phyloP scores from a whole-genome alignment of 2,329 filamentous ascomycete species.

The Aureobasidium sp. region DNA sequence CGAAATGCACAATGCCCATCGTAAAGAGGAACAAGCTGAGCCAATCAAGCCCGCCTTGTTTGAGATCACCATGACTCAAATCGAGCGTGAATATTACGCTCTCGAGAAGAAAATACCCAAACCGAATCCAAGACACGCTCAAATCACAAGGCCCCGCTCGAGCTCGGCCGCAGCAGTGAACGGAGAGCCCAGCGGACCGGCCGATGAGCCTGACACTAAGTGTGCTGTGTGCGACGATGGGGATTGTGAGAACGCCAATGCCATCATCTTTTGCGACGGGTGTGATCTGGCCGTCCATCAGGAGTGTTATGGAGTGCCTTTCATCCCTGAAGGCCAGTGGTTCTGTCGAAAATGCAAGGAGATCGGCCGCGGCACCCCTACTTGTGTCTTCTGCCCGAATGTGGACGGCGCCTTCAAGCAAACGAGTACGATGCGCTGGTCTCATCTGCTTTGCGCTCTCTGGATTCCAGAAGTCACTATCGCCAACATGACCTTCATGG shows the following conservation, averaged over 20 bases:
- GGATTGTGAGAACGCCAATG: constrained; percentile 99
- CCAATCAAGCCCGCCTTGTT: constrained; percentile 88
- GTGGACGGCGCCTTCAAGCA: constrained; percentile 98
- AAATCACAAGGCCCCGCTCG: constrained; percentile 85
- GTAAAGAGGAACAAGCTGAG: constrained; percentile 67
- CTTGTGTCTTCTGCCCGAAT: constrained; percentile 97
- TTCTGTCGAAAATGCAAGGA: constrained; percentile 94
- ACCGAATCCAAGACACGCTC: constrained; percentile 89
- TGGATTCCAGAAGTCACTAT: constrained; percentile 98
- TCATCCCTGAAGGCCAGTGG: constrained; percentile 98
- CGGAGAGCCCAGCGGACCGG: constrained; percentile 70
- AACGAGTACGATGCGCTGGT: constrained; percentile 93
- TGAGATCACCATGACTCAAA: constrained; percentile 96
- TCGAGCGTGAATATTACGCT: constrained; percentile 97
- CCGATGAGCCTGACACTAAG: constrained; percentile 94
- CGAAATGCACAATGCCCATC: constrained; percentile 70
- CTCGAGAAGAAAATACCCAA: constrained; percentile 92
- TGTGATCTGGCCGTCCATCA: constrained; percentile 97
- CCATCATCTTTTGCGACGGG: constrained; percentile 97
- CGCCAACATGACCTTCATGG: constrained; percentile 95
- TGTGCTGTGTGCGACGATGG: constrained; percentile 97
- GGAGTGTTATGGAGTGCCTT: constrained; percentile 97
- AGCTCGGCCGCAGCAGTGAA: constrained; percentile 94
- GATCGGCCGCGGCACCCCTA: constrained; percentile 84
- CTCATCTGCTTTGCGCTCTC: constrained; percentile 90